Base-by-base conservation (phyloP, 1,284 basidiomycete genomes). In the Cutaneotrichosporon cutaneum region DNA sequence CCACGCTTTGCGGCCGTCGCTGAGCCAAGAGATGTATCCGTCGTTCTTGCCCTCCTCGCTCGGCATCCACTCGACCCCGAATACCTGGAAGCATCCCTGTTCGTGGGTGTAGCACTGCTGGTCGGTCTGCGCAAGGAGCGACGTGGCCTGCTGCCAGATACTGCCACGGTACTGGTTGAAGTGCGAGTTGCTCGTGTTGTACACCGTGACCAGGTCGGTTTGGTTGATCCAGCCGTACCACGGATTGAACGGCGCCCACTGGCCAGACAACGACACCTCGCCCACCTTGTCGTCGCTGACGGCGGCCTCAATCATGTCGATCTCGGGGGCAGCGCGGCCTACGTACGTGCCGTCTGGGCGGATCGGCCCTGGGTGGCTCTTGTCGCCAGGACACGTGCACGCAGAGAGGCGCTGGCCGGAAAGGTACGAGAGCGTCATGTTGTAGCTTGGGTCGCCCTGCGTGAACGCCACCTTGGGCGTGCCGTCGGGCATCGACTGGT, bases 311-410 rank as follows among this genome's bases (percentile, higher is more conserved):
- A 92, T 83, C 44, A 91, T 81, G 78, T 92, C 90, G 60, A 95
- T 92, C 79, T 94, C 92, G 6, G 92, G 92, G 0, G 91, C 90
- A 0, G 87, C 83, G 33, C 92, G 85, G n/a, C 89, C 93, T 2
- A 88, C 85, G 69, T 84, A 90, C 2, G 87, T 85, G 18, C 90
- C 91, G 67, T 87, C 83, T 0, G 77, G 58, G 39, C 82, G 81
- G 45, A 83, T 77, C 14, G 92, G 92, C 0, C 92, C 92, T 0
- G 92, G 92, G 74, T 94, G 92, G 1, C 88, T 88, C 64, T 55
- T 11, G 30, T 73, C 71, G 24, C 85, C 85, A 0, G 87, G 80
- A 71, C 92, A 94, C 1, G 91, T 92, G 71, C 92, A 94, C 0
- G 82, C 80, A 65, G 88, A 91, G 2, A 94, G 81, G 30, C 89